Evolutionary conservation across 768 basidiomycete species (phyloP).

Genomic region (Lentinula lateritia): DNA sequence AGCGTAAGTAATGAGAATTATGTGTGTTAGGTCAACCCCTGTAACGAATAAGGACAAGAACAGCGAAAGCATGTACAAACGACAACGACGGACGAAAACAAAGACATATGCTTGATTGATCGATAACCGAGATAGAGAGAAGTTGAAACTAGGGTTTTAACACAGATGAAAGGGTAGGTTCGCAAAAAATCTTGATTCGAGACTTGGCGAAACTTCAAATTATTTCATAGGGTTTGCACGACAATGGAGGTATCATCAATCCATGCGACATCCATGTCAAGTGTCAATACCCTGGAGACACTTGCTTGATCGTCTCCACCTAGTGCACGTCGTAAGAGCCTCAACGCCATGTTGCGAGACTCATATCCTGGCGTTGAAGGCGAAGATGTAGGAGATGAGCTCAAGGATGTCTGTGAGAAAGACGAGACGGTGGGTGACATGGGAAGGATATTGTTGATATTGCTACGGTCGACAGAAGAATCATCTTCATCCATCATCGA

Average conservation of each 20-base stretch:
- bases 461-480: constrained; percentile 1
- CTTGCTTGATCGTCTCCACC: constrained; percentile 49
- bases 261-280: constrained; percentile 61
- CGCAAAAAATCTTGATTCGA: background rate
- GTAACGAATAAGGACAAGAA: background rate
- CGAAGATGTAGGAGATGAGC: background rate
- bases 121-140: background rate
- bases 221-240: constrained; percentile 1
- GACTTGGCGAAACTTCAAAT: background rate
- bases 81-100: background rate
- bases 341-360: constrained; percentile 48
- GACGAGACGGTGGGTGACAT: constrained; percentile 1
- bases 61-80: background rate
- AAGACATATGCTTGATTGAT: background rate
- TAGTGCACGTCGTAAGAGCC: constrained; percentile 49
- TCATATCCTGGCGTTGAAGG: constrained; percentile 3
- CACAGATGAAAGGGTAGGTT: background rate
- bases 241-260: constrained; percentile 65
- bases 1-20: background rate
- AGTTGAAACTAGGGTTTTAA: background rate
- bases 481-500: constrained; percentile 10
- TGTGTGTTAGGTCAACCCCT: background rate
- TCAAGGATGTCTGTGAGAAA: background rate
- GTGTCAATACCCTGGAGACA: constrained; percentile 54
- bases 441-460: constrained; percentile 8